Percentiles rank a stretch among this genome's conserved stretches.
Conservation (phyloP, 2,329 filamentous ascomycete genomes). For the Colletotrichum cereale region DNA sequence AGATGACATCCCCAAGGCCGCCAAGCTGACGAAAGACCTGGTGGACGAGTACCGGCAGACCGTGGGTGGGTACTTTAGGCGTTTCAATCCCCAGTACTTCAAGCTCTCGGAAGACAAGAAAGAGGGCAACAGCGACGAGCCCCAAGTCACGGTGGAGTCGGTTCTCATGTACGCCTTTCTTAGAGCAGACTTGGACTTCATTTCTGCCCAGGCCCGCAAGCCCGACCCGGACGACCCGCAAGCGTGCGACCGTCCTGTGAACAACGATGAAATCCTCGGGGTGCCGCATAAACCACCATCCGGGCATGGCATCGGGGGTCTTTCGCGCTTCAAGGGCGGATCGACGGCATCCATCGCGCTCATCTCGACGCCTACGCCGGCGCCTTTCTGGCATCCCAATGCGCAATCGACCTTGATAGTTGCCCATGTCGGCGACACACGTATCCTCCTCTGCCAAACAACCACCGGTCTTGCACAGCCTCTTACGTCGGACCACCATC, state of each 20-base stretch:
- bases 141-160: constrained; percentile 75
- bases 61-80: constrained; percentile 93
- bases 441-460: constrained; percentile 90
- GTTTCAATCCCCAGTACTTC: constrained; percentile 88
- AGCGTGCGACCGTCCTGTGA: constrained; percentile 81
- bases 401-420: constrained; percentile 86
- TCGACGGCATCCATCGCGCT: constrained; percentile 92
- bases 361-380: constrained; percentile 91
- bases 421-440: constrained; percentile 93
- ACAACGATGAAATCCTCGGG: constrained; percentile 86
- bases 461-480: constrained; percentile 83
- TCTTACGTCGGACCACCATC: constrained; percentile 92
- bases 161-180: constrained; percentile 94
- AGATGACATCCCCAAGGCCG: constrained; percentile 70
- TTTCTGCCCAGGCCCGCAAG: constrained; percentile 88
- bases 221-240: constrained; percentile 78
- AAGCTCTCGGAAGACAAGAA: constrained; percentile 50
- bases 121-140: constrained; percentile 43
- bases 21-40: constrained; percentile 77
- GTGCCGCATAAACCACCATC: constrained; percentile 66
- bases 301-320: constrained; percentile 76
- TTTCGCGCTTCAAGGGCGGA: constrained; percentile 88
- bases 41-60: constrained; percentile 84
- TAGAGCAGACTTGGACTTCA: constrained; percentile 93
- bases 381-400: constrained; percentile 94